Percentiles rank a stretch among this genome's conserved stretches.
phyloP scores from a whole-genome alignment of 768 basidiomycete genomes.

The Boletus coccyginus region DNA sequence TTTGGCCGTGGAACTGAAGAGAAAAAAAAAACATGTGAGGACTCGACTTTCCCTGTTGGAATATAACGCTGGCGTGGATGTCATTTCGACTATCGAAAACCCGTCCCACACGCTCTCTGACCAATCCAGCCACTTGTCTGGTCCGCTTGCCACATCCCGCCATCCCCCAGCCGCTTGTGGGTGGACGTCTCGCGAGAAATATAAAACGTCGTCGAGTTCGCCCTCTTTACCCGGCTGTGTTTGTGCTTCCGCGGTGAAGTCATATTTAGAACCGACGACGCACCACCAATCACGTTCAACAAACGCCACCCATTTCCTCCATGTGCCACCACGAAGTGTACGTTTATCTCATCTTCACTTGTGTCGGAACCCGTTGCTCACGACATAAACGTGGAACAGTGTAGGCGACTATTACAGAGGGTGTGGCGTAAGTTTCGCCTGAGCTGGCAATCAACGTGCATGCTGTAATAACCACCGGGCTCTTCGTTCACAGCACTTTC shows the following conservation, averaged over 20 bases:
- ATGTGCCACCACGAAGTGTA: constrained; percentile 40
- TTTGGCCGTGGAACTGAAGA: constrained; percentile 2
- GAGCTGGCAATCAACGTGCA: not conserved
- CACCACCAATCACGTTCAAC: not conserved
- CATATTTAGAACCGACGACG: not conserved
- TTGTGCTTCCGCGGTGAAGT: not conserved
- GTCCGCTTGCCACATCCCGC: constrained; percentile 11
- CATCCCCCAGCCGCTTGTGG: constrained; percentile 11
- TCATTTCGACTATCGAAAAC: not conserved
- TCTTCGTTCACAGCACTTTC: constrained; percentile 29
- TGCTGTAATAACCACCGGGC: constrained; percentile 5
- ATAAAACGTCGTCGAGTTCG: constrained; percentile 1
- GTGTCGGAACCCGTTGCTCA: not conserved
- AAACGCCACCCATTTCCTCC: not conserved
- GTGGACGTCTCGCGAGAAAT: constrained; percentile 3
- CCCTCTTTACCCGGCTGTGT: not conserved
- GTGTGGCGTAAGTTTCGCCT: constrained; percentile 30
- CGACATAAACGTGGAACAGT: constrained; percentile 14
- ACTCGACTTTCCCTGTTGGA: not conserved
- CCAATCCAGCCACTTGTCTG: not conserved
- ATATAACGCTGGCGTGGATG: not conserved
- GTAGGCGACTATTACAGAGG: constrained; percentile 38
- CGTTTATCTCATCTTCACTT: not conserved
- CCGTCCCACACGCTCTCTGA: not conserved
- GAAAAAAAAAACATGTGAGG: not conserved